Percentiles rank a stretch among this genome's conserved stretches.
These are phyloP conservation scores for Boletus barrowsii DNA, from an alignment of 768 basidiomycete genomes.

Conservation along the genomic window DNA sequence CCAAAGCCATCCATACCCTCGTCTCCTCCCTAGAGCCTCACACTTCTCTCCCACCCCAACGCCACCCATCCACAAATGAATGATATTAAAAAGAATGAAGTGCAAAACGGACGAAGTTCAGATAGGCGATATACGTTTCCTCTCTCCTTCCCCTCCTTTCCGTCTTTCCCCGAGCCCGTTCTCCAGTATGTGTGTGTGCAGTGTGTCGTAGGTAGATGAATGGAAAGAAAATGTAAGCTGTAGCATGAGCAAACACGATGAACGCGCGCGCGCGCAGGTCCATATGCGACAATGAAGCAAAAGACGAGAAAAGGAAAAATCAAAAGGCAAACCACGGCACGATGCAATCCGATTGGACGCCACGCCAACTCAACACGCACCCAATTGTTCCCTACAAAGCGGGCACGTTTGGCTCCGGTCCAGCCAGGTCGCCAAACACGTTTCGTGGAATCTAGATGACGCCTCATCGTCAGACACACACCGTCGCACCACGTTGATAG, in stretches of 20 bases:
- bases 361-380: constrained; percentile 17
- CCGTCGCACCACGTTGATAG: too few species aligned
- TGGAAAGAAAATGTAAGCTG: constrained; percentile 4
- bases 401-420: constrained; percentile 60
- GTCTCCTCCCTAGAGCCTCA: neutral
- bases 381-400: constrained; percentile 53
- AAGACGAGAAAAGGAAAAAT: neutral
- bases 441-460: constrained; percentile 51
- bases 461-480: neutral
- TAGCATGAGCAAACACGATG: constrained; percentile 11
- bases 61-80: constrained; percentile 18
- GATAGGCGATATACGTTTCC: constrained; percentile 8
- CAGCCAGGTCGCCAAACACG: constrained; percentile 63
- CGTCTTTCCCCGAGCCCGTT: neutral
- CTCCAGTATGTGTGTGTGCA: neutral
- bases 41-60: neutral
- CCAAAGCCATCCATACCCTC: too few species aligned
- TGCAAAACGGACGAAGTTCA: constrained; percentile 9
- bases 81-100: constrained; percentile 30
- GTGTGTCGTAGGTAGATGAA: constrained; percentile 6
- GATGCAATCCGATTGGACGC: neutral
- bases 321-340: neutral
- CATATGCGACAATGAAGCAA: constrained; percentile 10
- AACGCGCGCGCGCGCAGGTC: constrained; percentile 5
- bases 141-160: neutral